Evolutionary conservation across 345 rosid species (phyloP), one percentile per base, ranked within the genome.

Genomic region (Sapria himalayana): DNA sequence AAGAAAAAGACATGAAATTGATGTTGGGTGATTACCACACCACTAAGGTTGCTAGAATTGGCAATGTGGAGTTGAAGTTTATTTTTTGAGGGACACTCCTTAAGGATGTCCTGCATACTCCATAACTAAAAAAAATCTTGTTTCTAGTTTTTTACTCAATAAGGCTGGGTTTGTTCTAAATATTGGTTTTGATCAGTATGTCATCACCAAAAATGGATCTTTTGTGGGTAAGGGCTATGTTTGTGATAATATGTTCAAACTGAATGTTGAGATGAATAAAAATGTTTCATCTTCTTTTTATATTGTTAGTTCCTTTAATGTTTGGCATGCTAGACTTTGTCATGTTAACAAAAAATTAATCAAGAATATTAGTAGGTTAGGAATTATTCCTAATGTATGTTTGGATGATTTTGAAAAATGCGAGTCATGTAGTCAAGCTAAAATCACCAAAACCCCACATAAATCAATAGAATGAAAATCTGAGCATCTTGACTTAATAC

Each of bases 11-110:
- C 10, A 12, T 3, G n/a, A 33, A 33, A 5, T 3, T 33, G 3
- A 12, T 33, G 36, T 12, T 33, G 10, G 36, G 36, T 33, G 36
- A 33, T 33, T 33, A 8, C n/a, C 36, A 33, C n/a, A 33, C 36
- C 12, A 33, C n/a, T 33, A 12, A 33, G 14, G 36, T 25, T 25
- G 9, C 9, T 5, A 9, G 31, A 5, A 25, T 9, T 25, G 31
- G 9, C 5, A 9, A 25, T 33, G 36, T 33, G 10, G 7, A 3
- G 7, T 12, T 4, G 4, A 33, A 33, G 14, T 33, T 33, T 12
- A 33, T 15, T 33, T 33, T 4, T 12, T 4, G 36, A 33, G 36
- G 14, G 14, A 15, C 14, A 12, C 10, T 12, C n/a, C 36, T 33
- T 12, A 33, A 33, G 14, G 36, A 33, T 33, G 36, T 33, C 12